Base-by-base conservation (phyloP, 1,284 basidiomycete genomes). In the Papiliotrema laurentii region DNA sequence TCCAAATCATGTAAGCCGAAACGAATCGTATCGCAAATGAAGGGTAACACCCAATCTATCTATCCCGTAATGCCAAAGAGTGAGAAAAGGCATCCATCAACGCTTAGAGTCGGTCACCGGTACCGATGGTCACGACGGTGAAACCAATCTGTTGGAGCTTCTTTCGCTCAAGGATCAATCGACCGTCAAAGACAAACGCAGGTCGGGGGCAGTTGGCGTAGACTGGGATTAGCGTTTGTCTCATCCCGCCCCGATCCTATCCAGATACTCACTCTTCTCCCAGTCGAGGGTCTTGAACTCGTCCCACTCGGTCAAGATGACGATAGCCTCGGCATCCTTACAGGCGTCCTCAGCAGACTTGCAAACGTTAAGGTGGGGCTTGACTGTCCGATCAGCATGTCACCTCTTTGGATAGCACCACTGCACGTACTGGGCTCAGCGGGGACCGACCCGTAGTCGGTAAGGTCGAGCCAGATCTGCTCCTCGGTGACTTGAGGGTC, bases 241-340 rank as follows among this genome's bases (percentile, higher is more conserved):
- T 21, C 22, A 22, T 7, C 4, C 16, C 14, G 24, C 27, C 19
- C 16, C 22, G 10, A 2, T 21, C 28, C 14, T n/a, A n/a, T n/a
- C n/a, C n/a, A 11, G 6, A n/a, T 36, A 56, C 58, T 47, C 48
- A 62, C 60, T 66, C 62, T 66, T 59, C 63, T 81, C 73, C 94
- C 94, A 99, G 75, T 96, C 85, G 59, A 97, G 86, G 36, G 84
- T 80, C 65, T 81, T 81, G 80, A 98, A 99, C 76, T 97, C 91
- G 73, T 87, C 89, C 92, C 91, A 93, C 75, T 94, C 91, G 9
- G 91, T 94, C 51, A 72, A 73, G 67, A 97, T 83, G 45, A 97
- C 88, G 56, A 97, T 83, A 2, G 90, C 94, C 74, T 97, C 93
- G 46, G 90, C 86, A 55, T 85, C 79, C 69, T 81, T 81, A 78